A percentile compares a stretch with the other conserved stretches of the same genome.
phyloP scores from a whole-genome alignment of 257 asterid species.

The Solanum boliviense region DNA sequence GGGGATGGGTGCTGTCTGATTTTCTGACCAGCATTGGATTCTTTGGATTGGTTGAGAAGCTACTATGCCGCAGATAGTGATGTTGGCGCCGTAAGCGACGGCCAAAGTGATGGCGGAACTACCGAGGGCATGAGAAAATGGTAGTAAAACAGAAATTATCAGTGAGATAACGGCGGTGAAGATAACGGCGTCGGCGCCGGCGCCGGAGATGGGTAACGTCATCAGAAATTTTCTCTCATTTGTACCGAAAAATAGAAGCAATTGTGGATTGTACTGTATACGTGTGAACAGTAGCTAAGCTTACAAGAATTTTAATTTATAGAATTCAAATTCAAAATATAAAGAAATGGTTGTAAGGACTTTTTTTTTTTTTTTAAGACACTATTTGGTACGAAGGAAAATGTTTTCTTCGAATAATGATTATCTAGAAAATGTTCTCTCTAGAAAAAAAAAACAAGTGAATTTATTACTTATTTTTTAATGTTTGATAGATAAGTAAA shows the following conservation, averaged over 20 bases:
- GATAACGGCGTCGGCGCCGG: neutral
- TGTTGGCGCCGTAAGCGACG: neutral
- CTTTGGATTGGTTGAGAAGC: neutral
- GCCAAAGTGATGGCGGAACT: neutral
- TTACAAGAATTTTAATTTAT: neutral
- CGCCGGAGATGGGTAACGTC: neutral
- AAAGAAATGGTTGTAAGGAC: neutral
- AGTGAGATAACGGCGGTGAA: neutral
- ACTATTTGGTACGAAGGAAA: no score
- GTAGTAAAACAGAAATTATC: neutral
- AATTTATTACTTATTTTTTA: no score
- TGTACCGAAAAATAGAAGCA: neutral
- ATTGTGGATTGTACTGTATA: neutral
- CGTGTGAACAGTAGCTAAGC: neutral
- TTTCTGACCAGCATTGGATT: neutral
- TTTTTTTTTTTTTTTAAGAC: neutral
- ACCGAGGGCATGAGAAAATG: neutral
- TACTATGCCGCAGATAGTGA: neutral
- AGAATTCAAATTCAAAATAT: neutral
- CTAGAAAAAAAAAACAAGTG: no score
- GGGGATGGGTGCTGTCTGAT: neutral
- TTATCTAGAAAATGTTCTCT: no score
- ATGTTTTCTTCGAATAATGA: no score
- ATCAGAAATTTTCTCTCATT: neutral
- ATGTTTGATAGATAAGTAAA: accelerated